A percentile compares a stretch with the other conserved stretches of the same genome.
These are phyloP conservation scores for Syzygium jambos DNA, from an alignment of 345 rosid genomes.

Conservation along the genomic window DNA sequence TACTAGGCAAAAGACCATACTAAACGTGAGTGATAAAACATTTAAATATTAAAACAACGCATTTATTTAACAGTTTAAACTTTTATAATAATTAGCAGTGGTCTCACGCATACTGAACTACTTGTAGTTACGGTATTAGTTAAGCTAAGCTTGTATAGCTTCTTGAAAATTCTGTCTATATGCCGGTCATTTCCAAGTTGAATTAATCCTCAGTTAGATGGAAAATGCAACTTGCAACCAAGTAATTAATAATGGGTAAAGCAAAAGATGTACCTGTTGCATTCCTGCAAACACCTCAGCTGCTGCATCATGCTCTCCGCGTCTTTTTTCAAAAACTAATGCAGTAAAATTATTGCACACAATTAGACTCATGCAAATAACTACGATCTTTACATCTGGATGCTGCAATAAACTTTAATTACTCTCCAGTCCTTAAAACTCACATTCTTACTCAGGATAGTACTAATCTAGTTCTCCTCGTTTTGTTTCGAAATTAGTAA, in stretches of 20 bases:
- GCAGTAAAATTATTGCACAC: not conserved
- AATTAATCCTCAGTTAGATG: not conserved
- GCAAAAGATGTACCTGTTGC: not conserved
- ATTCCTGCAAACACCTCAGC: not conserved
- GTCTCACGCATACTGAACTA: no score
- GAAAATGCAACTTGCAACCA: not conserved
- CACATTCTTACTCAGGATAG: not conserved
- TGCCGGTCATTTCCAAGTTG: not conserved
- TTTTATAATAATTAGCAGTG: no score
- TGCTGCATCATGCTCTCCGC: not conserved
- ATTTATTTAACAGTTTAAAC: no score
- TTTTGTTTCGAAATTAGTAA: not conserved
- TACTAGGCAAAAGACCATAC: no score
- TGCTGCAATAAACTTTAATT: not conserved
- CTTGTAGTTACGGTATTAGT: no score
- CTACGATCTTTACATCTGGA: not conserved
- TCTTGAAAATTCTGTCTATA: not conserved
- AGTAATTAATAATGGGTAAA: not conserved
- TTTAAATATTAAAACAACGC: no score
- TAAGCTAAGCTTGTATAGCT: not conserved
- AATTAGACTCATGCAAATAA: not conserved
- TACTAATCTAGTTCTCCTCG: not conserved
- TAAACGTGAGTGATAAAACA: no score
- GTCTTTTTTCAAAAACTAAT: not conserved
- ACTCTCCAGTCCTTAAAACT: not conserved